Conservation (phyloP, 257 asterid genomes). For the Misopates orontium region DNA sequence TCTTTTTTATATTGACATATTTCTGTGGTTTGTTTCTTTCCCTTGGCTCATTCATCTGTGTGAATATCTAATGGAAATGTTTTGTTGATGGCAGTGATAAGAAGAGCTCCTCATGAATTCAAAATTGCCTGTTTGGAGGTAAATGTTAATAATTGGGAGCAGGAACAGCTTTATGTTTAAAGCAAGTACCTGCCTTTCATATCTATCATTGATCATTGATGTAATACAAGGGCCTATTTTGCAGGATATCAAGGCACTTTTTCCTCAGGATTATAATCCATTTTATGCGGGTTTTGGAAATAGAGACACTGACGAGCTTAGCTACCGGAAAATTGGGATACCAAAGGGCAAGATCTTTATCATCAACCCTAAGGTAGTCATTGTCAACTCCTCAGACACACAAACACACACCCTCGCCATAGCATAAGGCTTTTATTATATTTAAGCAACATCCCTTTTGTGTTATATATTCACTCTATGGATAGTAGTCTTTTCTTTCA, state of each 20-base stretch:
- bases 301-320: conserved; percentile 97
- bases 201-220: neutral
- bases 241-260: conserved; percentile 97
- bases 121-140: conserved; percentile 99
- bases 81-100: conserved; percentile 61
- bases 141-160: neutral
- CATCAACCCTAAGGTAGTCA: conserved; percentile 90
- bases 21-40: neutral
- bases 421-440: too few species aligned
- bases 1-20: too few species aligned
- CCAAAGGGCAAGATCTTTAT: conserved; percentile 98
- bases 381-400: too few species aligned
- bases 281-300: conserved; percentile 98
- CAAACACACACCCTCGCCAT: too few species aligned
- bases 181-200: neutral
- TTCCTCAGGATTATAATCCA: conserved; percentile 91
- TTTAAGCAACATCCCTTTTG: too few species aligned
- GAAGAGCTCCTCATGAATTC: conserved; percentile 99
- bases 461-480: too few species aligned
- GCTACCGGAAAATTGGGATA: conserved; percentile 96
- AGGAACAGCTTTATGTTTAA: neutral
- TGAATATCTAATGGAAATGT: conserved; percentile 16
- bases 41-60: neutral
- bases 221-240: conserved; percentile 8
- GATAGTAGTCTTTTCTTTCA: too few species aligned